These are phyloP conservation scores for Calycina herbarum DNA, from an alignment of 2,329 filamentous ascomycete genomes.

Conservation along the genomic window DNA sequence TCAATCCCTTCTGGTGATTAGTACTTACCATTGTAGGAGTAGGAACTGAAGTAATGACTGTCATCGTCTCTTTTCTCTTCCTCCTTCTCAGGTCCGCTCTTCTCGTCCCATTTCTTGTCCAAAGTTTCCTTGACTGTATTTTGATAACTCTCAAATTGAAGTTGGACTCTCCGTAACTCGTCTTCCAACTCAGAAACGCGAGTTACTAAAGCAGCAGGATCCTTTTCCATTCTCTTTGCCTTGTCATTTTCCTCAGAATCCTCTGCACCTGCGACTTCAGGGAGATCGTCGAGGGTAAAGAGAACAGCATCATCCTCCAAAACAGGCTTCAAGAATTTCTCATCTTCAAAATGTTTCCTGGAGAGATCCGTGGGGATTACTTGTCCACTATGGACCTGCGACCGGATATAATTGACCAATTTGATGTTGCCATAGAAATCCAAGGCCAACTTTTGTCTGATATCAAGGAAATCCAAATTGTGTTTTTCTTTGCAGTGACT, in stretches of 20 bases:
- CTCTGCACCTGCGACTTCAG: slow-evolving; percentile 43
- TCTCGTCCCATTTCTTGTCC: slow-evolving; percentile 41
- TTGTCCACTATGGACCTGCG: slow-evolving; percentile 47
- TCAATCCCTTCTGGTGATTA: slow-evolving; percentile 2
- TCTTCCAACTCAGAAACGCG: slow-evolving; percentile 42
- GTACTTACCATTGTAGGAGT: slow-evolving; percentile 61
- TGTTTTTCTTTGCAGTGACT: slow-evolving; percentile 65
- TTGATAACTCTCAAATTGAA: slow-evolving; percentile 43
- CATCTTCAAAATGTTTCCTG: slow-evolving; percentile 66
- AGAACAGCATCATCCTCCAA: slow-evolving; percentile 88
- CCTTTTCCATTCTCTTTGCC: slow-evolving; percentile 24
- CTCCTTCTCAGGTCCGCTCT: slow-evolving; percentile 23
- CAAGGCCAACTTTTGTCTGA: slow-evolving; percentile 57
- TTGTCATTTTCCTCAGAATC: slow-evolving; percentile 33
- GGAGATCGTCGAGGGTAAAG: slow-evolving; percentile 81
- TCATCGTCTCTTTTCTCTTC: slow-evolving; percentile 51
- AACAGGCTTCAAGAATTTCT: slow-evolving; percentile 79
- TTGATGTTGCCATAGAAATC: slow-evolving; percentile 75
- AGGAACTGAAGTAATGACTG: slow-evolving; percentile 63
- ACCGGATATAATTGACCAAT: slow-evolving; percentile 67
- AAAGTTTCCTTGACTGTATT: slow-evolving; percentile 42
- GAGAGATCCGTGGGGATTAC: slow-evolving; percentile 51
- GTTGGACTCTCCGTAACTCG: slow-evolving; percentile 41
- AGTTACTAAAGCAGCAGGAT: slow-evolving; percentile 32
- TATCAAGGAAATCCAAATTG: slow-evolving; percentile 64